These are phyloP conservation scores for Paecilomyces variotii DNA, from an alignment of 2,329 filamentous ascomycete species.

Conservation along the genomic window DNA sequence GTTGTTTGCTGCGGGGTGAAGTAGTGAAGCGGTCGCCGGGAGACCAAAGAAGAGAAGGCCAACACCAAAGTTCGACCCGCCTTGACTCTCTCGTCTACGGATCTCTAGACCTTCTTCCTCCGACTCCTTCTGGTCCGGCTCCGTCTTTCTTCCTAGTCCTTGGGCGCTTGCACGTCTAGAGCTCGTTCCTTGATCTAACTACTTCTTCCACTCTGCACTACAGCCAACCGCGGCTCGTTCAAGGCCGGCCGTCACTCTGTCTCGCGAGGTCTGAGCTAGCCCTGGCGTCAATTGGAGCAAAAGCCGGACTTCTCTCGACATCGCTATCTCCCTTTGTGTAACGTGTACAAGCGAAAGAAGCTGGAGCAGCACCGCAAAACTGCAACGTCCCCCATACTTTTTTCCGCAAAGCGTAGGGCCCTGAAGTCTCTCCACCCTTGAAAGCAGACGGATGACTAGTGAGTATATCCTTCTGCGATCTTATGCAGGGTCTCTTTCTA, in stretches of 20 bases:
- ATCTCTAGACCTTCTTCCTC: background rate
- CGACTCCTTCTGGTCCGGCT: background rate
- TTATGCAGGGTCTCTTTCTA: background rate
- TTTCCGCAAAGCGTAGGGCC: background rate
- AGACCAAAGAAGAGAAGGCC: conserved; percentile 4
- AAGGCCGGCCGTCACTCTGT: too few species aligned
- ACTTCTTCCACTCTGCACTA: too few species aligned
- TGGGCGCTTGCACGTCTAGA: too few species aligned
- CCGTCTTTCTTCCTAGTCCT: background rate
- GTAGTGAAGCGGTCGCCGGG: conserved; percentile 11
- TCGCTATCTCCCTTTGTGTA: too few species aligned
- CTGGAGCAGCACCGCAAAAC: background rate
- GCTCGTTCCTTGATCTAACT: too few species aligned
- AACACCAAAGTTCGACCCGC: background rate
- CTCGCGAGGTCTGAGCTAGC: too few species aligned
- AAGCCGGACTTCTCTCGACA: too few species aligned
- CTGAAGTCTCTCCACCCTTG: background rate
- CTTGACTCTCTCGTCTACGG: background rate
- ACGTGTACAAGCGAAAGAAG: too few species aligned
- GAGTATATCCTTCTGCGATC: background rate
- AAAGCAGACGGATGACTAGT: background rate
- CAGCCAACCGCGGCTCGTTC: too few species aligned
- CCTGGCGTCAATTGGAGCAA: too few species aligned
- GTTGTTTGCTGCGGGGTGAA: conserved; percentile 10
- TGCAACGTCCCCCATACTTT: background rate